These are phyloP conservation scores for Glycine latifolia DNA, from an alignment of 306 rosid species.

Conservation along the genomic window DNA sequence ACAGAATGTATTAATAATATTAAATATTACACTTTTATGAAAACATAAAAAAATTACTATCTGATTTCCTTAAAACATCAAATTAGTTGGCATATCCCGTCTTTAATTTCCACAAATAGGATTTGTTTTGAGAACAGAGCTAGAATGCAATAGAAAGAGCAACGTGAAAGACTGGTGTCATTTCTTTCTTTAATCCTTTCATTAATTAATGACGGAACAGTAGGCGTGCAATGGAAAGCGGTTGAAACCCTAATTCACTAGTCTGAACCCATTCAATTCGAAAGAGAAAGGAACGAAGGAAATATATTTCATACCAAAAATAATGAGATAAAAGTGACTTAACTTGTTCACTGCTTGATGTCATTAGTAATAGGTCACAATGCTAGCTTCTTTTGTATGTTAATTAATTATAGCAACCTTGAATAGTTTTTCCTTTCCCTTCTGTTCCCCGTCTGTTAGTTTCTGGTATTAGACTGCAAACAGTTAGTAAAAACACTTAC, in stretches of 20 bases:
- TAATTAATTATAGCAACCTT: background rate
- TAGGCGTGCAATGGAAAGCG: conserved; percentile 27
- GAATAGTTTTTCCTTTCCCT: background rate
- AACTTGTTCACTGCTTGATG: background rate
- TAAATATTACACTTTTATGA: background rate
- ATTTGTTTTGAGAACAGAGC: conserved; percentile 10
- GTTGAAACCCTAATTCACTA: conserved; percentile 35
- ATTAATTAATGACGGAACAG: conserved; percentile 9
- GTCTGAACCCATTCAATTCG: conserved; percentile 4
- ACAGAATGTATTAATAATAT: background rate
- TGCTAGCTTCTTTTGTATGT: background rate
- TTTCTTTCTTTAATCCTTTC: background rate
- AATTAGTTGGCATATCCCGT: background rate
- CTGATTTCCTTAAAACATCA: background rate
- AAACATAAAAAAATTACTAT: too few species aligned
- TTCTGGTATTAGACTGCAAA: background rate
- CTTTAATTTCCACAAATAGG: conserved; percentile 12
- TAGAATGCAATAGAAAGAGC: background rate
- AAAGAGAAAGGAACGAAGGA: background rate
- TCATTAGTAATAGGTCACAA: background rate
- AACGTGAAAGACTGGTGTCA: background rate
- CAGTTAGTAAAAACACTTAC: conserved; percentile 31
- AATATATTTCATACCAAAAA: conserved; percentile 35
- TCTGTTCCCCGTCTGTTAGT: background rate
- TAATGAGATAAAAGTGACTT: conserved; percentile 43